A percentile compares a stretch with the other conserved stretches of the same genome.
phyloP scores from a whole-genome alignment of 2,329 filamentous ascomycete genomes.

The Daldinia eschscholtzii region DNA sequence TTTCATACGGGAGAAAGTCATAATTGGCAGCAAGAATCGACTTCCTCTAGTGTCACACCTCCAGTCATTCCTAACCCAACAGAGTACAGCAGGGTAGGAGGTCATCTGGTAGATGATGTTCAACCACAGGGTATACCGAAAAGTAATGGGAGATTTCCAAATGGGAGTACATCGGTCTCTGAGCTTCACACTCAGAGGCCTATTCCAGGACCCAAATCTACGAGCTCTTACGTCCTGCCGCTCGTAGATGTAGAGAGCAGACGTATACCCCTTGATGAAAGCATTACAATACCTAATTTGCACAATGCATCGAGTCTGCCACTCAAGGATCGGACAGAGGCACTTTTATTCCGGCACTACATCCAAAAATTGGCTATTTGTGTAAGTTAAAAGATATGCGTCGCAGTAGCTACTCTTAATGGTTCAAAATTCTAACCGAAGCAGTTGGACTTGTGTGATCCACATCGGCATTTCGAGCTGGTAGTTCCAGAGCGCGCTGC shows the following conservation, averaged over 20 bases:
- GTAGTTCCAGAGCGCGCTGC: constrained; percentile 66
- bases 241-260: constrained; percentile 15
- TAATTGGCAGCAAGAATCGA: constrained; percentile 30
- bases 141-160: constrained; percentile 17
- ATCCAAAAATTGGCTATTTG: constrained; percentile 54
- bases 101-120: constrained; percentile 2
- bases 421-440: constrained; percentile 34
- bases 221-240: constrained; percentile 29
- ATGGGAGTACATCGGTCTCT: constrained; percentile 1
- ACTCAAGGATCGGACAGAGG: constrained; percentile 52
- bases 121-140: constrained; percentile 18
- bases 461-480: constrained; percentile 62
- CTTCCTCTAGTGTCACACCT: constrained; percentile 32
- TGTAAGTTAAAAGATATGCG: constrained; percentile 46
- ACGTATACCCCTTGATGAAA: constrained; percentile 31
- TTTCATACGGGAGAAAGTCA: constrained; percentile 39
- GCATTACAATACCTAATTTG: constrained; percentile 36
- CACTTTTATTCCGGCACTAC: constrained; percentile 54
- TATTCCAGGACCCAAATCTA: constrained; percentile 21
- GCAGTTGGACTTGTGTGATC: constrained; percentile 53
- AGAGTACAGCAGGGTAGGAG: constrained; percentile 7
- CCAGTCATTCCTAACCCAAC: constrained; percentile 13
- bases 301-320: constrained; percentile 47
- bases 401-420: background rate
- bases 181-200: constrained; percentile 23